These are phyloP conservation scores for Bisporella sp. DNA, from an alignment of 2,329 filamentous ascomycete species.

Conservation along the genomic window DNA sequence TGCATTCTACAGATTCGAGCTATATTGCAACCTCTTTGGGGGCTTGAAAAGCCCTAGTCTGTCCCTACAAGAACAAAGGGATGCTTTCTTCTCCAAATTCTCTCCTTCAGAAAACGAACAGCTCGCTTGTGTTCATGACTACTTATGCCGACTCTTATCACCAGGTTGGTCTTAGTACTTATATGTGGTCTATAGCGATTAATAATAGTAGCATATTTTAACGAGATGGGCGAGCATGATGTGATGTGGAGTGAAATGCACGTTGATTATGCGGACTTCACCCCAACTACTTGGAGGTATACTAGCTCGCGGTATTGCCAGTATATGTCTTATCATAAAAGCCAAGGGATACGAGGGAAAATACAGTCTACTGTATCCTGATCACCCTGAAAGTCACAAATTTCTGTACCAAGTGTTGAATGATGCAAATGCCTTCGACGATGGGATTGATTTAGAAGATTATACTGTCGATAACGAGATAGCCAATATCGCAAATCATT, in stretches of 20 bases:
- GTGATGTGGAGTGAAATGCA: neutral
- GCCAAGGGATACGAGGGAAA: slow-evolving; percentile 1
- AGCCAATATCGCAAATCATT: neutral
- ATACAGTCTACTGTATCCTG: neutral
- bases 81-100: slow-evolving; percentile 2
- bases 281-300: neutral
- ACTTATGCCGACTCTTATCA: slow-evolving; percentile 3
- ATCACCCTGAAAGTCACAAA: neutral
- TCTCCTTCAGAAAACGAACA: slow-evolving; percentile 10
- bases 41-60: neutral
- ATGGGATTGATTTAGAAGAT: neutral
- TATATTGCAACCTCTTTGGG: slow-evolving; percentile 4
- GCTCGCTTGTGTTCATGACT: slow-evolving; percentile 8
- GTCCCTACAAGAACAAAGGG: neutral
- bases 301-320: neutral
- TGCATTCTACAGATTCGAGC: slow-evolving; percentile 10
- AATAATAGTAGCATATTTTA: neutral
- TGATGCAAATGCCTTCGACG: neutral
- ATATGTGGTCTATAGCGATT: neutral
- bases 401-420: neutral
- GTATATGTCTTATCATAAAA: neutral
- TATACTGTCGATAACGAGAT: neutral
- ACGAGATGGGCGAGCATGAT: slow-evolving; percentile 1
- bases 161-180: neutral
- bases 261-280: neutral